Base-by-base conservation (phyloP, 345 rosid genomes). In the Bruguiera gymnorhiza region DNA sequence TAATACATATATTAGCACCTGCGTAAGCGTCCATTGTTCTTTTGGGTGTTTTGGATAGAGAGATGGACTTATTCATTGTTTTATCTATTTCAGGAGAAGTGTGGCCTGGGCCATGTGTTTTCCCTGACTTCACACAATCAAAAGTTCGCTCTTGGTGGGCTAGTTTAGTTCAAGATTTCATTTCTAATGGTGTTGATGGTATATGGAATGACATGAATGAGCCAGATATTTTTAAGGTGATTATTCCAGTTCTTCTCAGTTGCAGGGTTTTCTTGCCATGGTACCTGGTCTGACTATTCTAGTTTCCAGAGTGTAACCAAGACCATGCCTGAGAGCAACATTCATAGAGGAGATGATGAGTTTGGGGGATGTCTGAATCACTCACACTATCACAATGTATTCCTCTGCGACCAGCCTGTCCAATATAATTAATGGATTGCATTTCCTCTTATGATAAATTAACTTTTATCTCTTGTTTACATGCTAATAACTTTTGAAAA, bases 191-290 rank as follows among this genome's bases (percentile, higher is more conserved):
- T 62, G 96, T 91, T 55, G 96, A 93, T 80, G 98, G 98, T 62
- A 93, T 91, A 78, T 91, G 97, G 98, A 93, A 93, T 65, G 98
- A 93, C 78, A 93, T 93, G 97, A 93, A 93, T 26, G 98, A 93
- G 83, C 96, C 98, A 9, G 86, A 94, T 66, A 60, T 93, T 62
- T 93, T 93, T 78, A 89, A 91, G 89, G 98, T 89, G 74, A 72
- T 60, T 58, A 46, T 46, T 62, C 5, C 30, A 18, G 21, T 69
- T 32, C 23, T 27, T 72, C 58, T 65, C 3, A 19, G 57, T n/a
- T 53, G 57, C 26, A 23, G 26, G 4, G 19, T 43, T 43, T 43
- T 43, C 67, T 53, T 53, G 2, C 50, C 55, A 55, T 48, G 27
- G 36, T 32, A 59, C 71, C 29, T 67, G 68, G 62, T 81, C 62